These are phyloP conservation scores for Nothomitra cinnamomea DNA, from an alignment of 2,329 filamentous ascomycete genomes.

Conservation along the genomic window DNA sequence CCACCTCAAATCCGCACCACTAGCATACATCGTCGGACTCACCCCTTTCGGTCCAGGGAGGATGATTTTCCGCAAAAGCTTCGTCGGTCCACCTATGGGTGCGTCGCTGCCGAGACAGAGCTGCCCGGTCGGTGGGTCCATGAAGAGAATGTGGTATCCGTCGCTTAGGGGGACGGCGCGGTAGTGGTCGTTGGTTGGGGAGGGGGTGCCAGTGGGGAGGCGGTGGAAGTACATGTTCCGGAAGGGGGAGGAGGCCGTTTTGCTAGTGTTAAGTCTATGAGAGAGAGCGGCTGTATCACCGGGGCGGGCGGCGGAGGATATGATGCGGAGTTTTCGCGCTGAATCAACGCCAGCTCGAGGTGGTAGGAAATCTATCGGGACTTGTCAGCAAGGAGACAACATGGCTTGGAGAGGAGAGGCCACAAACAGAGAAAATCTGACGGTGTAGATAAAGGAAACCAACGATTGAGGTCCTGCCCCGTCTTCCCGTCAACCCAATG, in stretches of 20 bases:
- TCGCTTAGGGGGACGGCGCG: conserved; percentile 47
- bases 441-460: conserved; percentile 37
- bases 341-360: conserved; percentile 33
- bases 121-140: conserved; percentile 37
- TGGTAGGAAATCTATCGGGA: conserved; percentile 37
- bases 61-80: conserved; percentile 40
- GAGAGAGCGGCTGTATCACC: conserved; percentile 7
- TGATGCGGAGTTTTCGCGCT: conserved; percentile 40
- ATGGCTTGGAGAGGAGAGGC: neutral
- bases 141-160: conserved; percentile 46
- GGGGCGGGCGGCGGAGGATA: conserved; percentile 40
- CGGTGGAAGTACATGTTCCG: conserved; percentile 19
- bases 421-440: conserved; percentile 29
- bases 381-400: neutral
- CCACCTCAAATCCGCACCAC: conserved; percentile 36
- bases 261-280: neutral
- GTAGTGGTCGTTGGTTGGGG: conserved; percentile 33
- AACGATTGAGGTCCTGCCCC: conserved; percentile 33
- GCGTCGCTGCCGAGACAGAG: conserved; percentile 46
- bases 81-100: conserved; percentile 36
- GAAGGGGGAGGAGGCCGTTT: conserved; percentile 12
- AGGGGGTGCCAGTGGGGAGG: conserved; percentile 18
- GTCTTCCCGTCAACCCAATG: conserved; percentile 38
- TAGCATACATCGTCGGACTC: conserved; percentile 36
- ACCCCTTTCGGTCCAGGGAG: conserved; percentile 24